Conservation (phyloP, 2,329 filamentous ascomycete species). For the Lachnellula suecica region DNA sequence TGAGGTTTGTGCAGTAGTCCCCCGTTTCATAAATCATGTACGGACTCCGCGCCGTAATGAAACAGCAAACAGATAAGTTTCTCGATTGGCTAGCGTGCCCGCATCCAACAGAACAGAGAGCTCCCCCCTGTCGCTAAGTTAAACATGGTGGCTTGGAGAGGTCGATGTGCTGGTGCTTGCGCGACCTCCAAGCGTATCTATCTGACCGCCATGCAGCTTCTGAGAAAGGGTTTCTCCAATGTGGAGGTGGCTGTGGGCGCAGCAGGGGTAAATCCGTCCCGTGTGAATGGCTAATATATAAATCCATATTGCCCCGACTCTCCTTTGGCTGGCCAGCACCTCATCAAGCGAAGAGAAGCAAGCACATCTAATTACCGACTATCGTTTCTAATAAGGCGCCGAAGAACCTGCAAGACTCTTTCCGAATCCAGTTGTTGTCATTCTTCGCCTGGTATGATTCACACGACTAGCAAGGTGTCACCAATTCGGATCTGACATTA, state of each 20-base stretch:
- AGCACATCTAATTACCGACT: too few relatives aligned
- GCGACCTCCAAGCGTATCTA: neutral
- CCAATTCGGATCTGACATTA: too few relatives aligned
- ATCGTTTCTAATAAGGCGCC: too few relatives aligned
- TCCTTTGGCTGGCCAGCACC: neutral
- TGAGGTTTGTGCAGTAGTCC: neutral
- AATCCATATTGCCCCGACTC: conserved; percentile 3
- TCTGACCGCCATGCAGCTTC: neutral
- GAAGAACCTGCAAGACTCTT: too few relatives aligned
- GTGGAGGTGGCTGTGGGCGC: neutral
- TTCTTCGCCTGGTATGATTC: neutral
- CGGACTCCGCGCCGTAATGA: neutral
- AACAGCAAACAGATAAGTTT: neutral
- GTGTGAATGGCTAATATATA: neutral
- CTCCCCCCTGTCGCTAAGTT: neutral
- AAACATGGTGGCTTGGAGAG: neutral
- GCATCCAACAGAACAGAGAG: neutral
- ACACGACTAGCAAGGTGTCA: neutral
- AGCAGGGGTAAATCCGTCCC: neutral
- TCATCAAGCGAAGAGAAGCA: too few relatives aligned
- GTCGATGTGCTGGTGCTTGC: neutral
- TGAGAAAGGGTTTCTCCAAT: neutral
- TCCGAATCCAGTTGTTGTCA: neutral
- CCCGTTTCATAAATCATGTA: neutral
- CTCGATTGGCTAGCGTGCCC: neutral